These are phyloP conservation scores for Castanea mollissima DNA, from an alignment of 306 rosid species.

Conservation along the genomic window DNA sequence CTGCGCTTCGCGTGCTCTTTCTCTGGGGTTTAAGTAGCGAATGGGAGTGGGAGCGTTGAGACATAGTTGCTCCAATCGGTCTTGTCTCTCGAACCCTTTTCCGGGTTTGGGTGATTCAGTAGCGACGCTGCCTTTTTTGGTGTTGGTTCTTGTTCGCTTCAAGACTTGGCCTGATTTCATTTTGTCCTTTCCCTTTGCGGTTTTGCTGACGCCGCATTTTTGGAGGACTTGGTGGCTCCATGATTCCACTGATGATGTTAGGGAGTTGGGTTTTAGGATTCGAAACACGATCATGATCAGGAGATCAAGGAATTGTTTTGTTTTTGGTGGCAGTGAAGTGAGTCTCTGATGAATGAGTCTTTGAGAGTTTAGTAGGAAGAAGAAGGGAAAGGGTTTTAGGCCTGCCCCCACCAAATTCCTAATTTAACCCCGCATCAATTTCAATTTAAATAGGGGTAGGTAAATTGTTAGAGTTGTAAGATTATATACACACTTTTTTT, in stretches of 20 bases:
- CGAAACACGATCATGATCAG: no score
- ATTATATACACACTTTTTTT: no score
- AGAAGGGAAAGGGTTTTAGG: no score
- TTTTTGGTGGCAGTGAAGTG: no score
- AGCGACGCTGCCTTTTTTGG: conserved; percentile 6
- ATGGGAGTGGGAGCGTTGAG: background rate
- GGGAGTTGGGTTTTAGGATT: no score
- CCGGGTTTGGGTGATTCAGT: background rate
- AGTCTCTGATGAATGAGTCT: no score
- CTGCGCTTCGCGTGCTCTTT: background rate
- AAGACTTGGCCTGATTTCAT: conserved; percentile 28
- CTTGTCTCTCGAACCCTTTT: background rate
- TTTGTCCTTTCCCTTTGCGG: conserved; percentile 54
- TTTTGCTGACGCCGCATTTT: conserved; percentile 46
- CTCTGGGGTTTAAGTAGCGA: background rate
- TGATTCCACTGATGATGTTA: conserved; percentile 9
- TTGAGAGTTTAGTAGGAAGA: no score
- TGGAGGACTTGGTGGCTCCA: conserved; percentile 34
- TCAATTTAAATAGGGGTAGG: no score
- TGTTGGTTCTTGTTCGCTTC: conserved; percentile 42
- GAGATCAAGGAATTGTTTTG: no score
- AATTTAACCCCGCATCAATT: no score
- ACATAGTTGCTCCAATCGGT: background rate
- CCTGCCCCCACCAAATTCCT: no score
- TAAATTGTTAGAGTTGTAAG: no score